Evolutionary conservation across 768 basidiomycete genomes (phyloP).

Genomic region (Pulveroboletus frians): DNA sequence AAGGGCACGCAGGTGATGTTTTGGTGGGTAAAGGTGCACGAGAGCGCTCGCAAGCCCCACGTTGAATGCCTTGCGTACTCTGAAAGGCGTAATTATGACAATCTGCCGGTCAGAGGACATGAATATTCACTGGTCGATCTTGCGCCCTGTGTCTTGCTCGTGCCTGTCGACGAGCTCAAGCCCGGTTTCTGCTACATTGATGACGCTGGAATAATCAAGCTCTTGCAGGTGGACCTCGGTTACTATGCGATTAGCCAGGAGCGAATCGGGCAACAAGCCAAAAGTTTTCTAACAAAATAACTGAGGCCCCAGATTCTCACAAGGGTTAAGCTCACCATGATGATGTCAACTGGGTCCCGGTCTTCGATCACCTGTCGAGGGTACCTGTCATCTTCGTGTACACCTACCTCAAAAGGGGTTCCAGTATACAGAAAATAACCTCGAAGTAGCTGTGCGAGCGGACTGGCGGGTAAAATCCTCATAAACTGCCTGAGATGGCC

Average conservation of each 20-base stretch:
- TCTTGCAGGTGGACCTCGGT: constrained; percentile 62
- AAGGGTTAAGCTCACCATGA: constrained; percentile 47
- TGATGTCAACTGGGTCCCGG: constrained; percentile 52
- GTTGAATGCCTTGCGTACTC: constrained; percentile 64
- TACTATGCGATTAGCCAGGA: constrained; percentile 63
- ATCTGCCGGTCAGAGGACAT: not conserved
- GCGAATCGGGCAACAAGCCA: constrained; percentile 44
- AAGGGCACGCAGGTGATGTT: constrained; percentile 78
- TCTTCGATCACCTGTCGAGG: constrained; percentile 24
- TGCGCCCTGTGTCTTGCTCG: constrained; percentile 55
- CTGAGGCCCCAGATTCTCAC: not conserved
- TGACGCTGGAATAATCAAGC: constrained; percentile 67
- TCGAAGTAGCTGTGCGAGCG: constrained; percentile 51
- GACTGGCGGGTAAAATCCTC: constrained; percentile 55
- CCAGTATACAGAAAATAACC: constrained; percentile 66
- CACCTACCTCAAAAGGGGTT: constrained; percentile 40
- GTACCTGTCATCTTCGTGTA: constrained; percentile 18
- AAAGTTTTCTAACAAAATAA: constrained; percentile 48
- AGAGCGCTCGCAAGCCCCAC: constrained; percentile 68
- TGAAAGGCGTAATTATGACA: constrained; percentile 27
- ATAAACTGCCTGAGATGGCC: constrained; percentile 55
- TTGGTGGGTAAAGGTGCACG: constrained; percentile 83
- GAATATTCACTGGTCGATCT: constrained; percentile 42
- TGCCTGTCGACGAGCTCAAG: constrained; percentile 49
- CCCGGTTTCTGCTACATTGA: constrained; percentile 68